Conservation (phyloP, 2,329 filamentous ascomycete genomes). For the Pezicula carpinea region DNA sequence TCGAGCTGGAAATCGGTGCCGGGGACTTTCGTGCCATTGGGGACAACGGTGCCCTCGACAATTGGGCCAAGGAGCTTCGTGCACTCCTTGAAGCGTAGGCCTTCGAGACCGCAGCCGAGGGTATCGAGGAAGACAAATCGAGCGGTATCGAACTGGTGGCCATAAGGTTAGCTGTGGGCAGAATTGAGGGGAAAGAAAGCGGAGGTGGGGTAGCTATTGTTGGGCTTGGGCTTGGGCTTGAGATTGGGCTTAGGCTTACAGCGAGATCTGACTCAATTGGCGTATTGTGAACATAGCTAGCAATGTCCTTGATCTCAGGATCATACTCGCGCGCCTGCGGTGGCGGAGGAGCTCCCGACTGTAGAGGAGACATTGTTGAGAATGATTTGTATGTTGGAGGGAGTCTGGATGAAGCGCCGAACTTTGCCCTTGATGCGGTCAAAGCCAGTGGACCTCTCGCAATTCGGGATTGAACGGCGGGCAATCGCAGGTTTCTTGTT, state of each 20-base stretch:
- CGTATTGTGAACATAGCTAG: slow-evolving; percentile 89
- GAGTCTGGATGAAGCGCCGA: slow-evolving; percentile 15
- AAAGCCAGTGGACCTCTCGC: slow-evolving; percentile 24
- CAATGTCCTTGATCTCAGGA: slow-evolving; percentile 91
- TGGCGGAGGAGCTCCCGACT: slow-evolving; percentile 42
- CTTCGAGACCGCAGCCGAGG: slow-evolving; percentile 92
- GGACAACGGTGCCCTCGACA: slow-evolving; percentile 84
- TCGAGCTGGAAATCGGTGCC: slow-evolving; percentile 93
- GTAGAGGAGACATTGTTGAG: slow-evolving; percentile 31
- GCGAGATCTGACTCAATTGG: slow-evolving; percentile 87
- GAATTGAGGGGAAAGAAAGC: neutral
- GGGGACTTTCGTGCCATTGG: slow-evolving; percentile 85
- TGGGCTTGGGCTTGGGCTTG: no score
- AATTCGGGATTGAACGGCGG: slow-evolving; percentile 23
- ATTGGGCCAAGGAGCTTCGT: slow-evolving; percentile 89
- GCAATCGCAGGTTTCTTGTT: slow-evolving; percentile 22
- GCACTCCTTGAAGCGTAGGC: slow-evolving; percentile 92
- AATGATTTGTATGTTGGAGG: slow-evolving; percentile 24
- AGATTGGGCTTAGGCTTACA: no score
- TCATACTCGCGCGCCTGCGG: slow-evolving; percentile 65
- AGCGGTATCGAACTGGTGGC: slow-evolving; percentile 81
- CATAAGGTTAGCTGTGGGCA: slow-evolving; percentile 11
- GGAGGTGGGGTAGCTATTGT: neutral
- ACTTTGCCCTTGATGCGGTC: slow-evolving; percentile 14
- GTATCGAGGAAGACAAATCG: slow-evolving; percentile 97